Evolutionary conservation across 768 basidiomycete species (phyloP).

Genomic region (Sporobolomyces roseus): DNA sequence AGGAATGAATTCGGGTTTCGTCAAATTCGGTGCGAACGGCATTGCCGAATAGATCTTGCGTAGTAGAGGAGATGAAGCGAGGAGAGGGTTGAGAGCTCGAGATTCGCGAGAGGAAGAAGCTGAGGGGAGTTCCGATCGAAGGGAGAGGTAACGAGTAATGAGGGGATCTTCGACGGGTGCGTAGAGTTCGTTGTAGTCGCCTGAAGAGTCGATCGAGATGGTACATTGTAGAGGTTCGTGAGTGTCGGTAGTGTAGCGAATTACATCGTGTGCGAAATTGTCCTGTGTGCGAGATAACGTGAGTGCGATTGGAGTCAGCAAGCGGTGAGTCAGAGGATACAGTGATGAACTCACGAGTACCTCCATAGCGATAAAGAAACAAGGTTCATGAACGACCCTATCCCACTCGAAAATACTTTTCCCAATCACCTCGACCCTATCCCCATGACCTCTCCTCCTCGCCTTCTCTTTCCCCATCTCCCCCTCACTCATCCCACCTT

Average conservation of each 20-base stretch:
- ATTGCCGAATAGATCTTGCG: conserved; percentile 65
- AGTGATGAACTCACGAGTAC: conserved; percentile 52
- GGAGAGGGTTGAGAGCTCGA: conserved; percentile 45
- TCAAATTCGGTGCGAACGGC: conserved; percentile 87
- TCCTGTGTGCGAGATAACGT: conserved; percentile 57
- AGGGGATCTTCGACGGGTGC: conserved; percentile 79
- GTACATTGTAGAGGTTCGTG: conserved; percentile 74
- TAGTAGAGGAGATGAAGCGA: conserved; percentile 48
- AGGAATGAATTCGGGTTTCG: conserved; percentile 81
- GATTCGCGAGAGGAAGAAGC: conserved; percentile 54
- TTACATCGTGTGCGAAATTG: conserved; percentile 92
- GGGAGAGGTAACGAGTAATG: conserved; percentile 71
- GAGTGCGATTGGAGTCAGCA: background rate
- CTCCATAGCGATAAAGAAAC: conserved; percentile 91
- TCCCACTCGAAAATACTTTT: conserved; percentile 85
- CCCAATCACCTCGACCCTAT: conserved; percentile 64
- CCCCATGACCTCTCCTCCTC: conserved; percentile 39
- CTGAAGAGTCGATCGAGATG: conserved; percentile 69
- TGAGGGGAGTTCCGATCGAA: conserved; percentile 52
- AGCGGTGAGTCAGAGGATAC: background rate
- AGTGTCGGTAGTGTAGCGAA: conserved; percentile 79
- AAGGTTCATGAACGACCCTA: conserved; percentile 68
- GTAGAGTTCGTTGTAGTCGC: conserved; percentile 81
- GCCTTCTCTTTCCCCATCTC: conserved; percentile 23
- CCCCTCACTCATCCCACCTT: conserved; percentile 3